Conservation (phyloP, 169 alveolate species). For the Eimeria falciformis region DNA sequence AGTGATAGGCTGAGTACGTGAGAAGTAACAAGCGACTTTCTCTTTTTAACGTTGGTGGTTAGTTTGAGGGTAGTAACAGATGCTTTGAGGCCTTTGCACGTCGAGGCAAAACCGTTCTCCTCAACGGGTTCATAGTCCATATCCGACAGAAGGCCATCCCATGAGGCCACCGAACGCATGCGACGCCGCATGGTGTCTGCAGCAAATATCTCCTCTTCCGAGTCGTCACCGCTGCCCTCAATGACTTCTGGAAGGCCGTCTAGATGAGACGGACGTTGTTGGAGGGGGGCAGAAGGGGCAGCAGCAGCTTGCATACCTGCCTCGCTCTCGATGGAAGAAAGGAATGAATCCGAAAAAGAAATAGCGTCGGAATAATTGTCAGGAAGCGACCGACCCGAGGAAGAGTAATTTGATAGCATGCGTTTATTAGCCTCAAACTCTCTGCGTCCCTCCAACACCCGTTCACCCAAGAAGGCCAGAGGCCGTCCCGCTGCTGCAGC, state of each 20-base stretch:
- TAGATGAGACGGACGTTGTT: background rate
- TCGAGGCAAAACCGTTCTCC: constrained; percentile 61
- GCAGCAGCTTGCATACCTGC: background rate
- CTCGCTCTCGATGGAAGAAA: constrained; percentile 45
- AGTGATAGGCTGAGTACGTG: background rate
- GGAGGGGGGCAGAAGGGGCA: background rate
- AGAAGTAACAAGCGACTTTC: constrained; percentile 9
- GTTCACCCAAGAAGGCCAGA: constrained; percentile 54
- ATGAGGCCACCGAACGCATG: background rate
- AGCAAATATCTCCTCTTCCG: constrained; percentile 16
- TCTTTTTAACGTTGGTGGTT: background rate
- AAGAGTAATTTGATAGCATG: constrained; percentile 37
- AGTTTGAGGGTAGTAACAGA: constrained; percentile 27
- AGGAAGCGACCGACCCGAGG: background rate
- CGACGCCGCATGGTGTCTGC: background rate
- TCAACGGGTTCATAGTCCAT: constrained; percentile 70
- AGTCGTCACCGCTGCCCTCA: constrained; percentile 30
- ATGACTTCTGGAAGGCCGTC: constrained; percentile 3
- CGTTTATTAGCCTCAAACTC: constrained; percentile 49
- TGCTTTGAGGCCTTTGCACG: constrained; percentile 62
- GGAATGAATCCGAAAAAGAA: constrained; percentile 31
- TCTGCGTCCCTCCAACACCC: constrained; percentile 16
- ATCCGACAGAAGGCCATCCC: constrained; percentile 43
- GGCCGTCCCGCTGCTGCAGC: constrained; percentile 68
- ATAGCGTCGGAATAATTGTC: constrained; percentile 34